Conservation (phyloP, 352 stramenopile genomes). For the Globisporangium spiculum region DNA sequence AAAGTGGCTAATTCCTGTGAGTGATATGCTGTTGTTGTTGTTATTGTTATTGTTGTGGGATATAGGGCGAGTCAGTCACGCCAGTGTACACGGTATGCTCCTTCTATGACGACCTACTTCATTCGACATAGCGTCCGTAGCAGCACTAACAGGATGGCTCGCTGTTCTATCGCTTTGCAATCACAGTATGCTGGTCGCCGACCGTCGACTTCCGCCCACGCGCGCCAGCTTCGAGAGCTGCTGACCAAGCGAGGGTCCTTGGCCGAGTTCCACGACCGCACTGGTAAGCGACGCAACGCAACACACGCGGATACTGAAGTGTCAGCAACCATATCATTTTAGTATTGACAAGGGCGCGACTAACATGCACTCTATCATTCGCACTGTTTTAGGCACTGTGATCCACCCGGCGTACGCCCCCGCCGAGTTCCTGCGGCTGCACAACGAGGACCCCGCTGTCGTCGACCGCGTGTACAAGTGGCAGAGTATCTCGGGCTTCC, state of each 20-base stretch:
- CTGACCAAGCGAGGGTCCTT: constrained; percentile 36
- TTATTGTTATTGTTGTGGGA: not conserved
- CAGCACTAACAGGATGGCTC: not conserved
- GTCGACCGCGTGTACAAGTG: constrained; percentile 71
- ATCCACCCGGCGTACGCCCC: constrained; percentile 90
- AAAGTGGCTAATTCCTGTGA: not conserved
- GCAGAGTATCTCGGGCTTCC: constrained; percentile 88
- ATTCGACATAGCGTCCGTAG: not conserved
- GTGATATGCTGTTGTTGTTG: not conserved
- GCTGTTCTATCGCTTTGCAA: constrained; percentile 17
- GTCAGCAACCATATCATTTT: not conserved
- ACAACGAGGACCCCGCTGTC: constrained; percentile 42
- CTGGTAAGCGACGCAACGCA: constrained; percentile 25
- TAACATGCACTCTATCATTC: not conserved
- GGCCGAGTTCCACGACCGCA: constrained; percentile 66
- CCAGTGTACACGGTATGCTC: constrained; percentile 71
- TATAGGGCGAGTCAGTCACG: constrained; percentile 55
- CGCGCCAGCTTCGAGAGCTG: constrained; percentile 45
- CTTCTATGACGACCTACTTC: not conserved
- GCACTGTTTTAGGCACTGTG: constrained; percentile 39
- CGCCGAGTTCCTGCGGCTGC: constrained; percentile 83
- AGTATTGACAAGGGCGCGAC: not conserved
- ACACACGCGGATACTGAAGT: not conserved
- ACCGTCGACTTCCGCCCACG: constrained; percentile 41
- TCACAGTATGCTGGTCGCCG: constrained; percentile 61